Evolutionary conservation across 345 rosid genomes (phyloP).

Genomic region (Lepidium africanum): DNA sequence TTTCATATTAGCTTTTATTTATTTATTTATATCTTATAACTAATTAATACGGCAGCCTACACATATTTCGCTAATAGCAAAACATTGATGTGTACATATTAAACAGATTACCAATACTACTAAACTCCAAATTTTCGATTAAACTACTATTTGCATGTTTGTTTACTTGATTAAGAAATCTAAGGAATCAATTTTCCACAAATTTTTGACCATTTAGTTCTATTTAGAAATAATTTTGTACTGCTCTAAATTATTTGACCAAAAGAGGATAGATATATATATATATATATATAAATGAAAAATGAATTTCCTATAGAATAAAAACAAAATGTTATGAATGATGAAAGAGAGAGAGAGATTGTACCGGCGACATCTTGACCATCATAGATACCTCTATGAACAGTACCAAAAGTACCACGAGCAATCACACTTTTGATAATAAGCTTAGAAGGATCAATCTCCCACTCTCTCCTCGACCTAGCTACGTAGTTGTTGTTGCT

Average conservation of each 20-base stretch:
- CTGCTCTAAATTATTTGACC: not conserved
- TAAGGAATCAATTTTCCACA: not conserved
- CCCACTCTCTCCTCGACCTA: conserved; percentile 81
- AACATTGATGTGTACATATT: not conserved
- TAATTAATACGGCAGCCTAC: not conserved
- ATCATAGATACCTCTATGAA: conserved; percentile 91
- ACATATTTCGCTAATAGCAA: not conserved
- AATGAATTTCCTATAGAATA: not conserved
- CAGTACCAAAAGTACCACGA: conserved; percentile 92
- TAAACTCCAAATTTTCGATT: not conserved
- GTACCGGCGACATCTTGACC: conserved; percentile 94
- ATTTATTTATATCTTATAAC: not conserved
- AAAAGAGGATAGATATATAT: not conserved
- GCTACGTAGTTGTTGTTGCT: conserved; percentile 1
- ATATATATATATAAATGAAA: not conserved
- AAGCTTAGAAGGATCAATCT: conserved; percentile 96
- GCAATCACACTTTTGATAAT: conserved; percentile 70
- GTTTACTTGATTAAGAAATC: not conserved
- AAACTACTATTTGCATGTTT: not conserved
- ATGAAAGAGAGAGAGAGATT: not conserved
- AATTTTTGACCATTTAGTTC: not conserved
- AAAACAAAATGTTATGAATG: not conserved
- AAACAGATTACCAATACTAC: not conserved
- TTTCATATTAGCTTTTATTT: not conserved
- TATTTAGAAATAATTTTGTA: not conserved